A percentile compares a stretch with the other conserved stretches of the same genome.
These are phyloP conservation scores for Monosporascus sp. DNA, from an alignment of 2,329 filamentous ascomycete genomes.

Conservation along the genomic window DNA sequence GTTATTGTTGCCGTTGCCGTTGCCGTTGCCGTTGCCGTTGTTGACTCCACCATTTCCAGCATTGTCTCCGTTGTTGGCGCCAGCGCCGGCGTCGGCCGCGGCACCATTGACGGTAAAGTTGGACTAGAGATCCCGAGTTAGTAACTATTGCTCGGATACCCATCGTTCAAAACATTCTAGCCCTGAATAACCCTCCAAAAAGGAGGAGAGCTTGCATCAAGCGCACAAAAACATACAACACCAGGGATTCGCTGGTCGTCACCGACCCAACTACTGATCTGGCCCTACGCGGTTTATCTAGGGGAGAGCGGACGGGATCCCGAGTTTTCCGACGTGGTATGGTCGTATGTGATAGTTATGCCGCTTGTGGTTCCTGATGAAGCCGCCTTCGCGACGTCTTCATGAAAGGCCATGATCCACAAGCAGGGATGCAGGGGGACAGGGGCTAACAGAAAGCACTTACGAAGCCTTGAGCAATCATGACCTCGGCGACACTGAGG, in stretches of 20 bases:
- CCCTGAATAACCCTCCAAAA: not conserved
- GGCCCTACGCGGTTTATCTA: no score
- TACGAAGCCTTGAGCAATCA: slow-evolving; percentile 53
- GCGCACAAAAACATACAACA: no score
- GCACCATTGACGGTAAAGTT: slow-evolving; percentile 46
- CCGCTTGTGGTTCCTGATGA: no score
- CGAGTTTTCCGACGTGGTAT: no score
- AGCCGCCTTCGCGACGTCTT: no score
- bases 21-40: slow-evolving; percentile 17
- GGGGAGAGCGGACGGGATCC: no score
- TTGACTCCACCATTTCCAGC: slow-evolving; percentile 7
- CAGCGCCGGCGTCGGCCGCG: slow-evolving; percentile 7
- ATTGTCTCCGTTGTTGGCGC: slow-evolving; percentile 1
- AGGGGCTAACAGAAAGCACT: not conserved
- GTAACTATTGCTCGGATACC: not conserved
- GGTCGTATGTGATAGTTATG: no score
- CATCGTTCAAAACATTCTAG: not conserved
- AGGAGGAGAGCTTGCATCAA: no score
- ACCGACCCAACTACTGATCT: no score
- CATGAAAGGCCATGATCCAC: no score
- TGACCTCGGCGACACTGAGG: slow-evolving; percentile 60
- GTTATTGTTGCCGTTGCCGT: slow-evolving; percentile 10
- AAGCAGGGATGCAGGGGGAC: no score
- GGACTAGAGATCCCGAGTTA: slow-evolving; percentile 15
- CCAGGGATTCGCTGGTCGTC: no score